Evolutionary conservation across 306 rosid genomes (phyloP), one percentile per base, ranked within the genome.

Genomic region (Fragaria vesca): DNA sequence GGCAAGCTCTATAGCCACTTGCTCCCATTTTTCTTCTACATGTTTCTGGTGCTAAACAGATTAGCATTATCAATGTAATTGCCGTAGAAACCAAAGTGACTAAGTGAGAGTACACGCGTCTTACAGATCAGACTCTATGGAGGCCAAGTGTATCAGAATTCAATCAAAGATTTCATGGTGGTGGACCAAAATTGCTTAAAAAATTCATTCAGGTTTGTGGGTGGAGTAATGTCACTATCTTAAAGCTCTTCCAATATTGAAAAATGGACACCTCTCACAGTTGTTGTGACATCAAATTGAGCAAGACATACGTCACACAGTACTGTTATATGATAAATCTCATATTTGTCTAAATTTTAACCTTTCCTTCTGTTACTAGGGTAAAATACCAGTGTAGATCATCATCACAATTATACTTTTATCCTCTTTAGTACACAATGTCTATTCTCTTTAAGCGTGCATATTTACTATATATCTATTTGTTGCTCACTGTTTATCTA

Each of bases 141-240:
- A 36, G 42, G 17, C 51, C 51, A 38, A n/a, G 16, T 9, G 21
- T 36, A 54, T 34, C 66, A 2, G 34, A 6, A 34, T 34, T 50
- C 75, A 51, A 52, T 52, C 34, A 34, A 20, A 12, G 77, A n/a
- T 38, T 21, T 40, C 52, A 40, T 73, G 10, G 66, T 57, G 68
- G 77, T 55, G 77, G 68, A 6, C 67, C 68, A 55, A 57, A 24
- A 20, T 57, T 34, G n/a, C 38, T 10, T 73, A 48, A 34, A 21
- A 55, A 11, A 21, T 55, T 38, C 38, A 6, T 38, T 73, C 2
- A 40, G 38, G 77, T 40, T 38, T 51, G 52, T 26, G 69, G 78
- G 78, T 74, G 43, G 58, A 60, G 45, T 13, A 63, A 63, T 30
- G 69, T 30, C 43, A 16, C 68, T 3, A 2, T 63, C 69, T 71